A percentile compares a stretch with the other conserved stretches of the same genome.
Conservation (phyloP, 805 yeast genomes). For the Wickerhamomyces sydowiorum region DNA sequence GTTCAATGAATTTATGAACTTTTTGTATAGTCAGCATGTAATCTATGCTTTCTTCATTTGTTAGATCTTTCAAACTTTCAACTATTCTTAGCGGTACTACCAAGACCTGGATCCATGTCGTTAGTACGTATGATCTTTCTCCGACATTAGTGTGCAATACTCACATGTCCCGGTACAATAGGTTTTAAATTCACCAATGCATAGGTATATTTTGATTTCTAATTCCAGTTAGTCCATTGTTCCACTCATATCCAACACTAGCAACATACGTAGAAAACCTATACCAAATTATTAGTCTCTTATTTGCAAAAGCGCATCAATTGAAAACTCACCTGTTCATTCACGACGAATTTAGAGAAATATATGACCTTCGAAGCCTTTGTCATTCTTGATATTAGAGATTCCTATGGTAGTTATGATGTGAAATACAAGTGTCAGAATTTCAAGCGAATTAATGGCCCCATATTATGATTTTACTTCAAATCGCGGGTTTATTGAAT, state of each 20-base stretch:
- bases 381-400: not conserved
- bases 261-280: constrained; percentile 17
- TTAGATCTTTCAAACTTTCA: constrained; percentile 61
- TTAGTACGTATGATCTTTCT: not conserved
- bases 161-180: constrained; percentile 82
- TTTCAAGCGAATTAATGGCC: too few relatives aligned
- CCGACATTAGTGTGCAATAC: not conserved
- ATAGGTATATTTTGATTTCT: constrained; percentile 59
- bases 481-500: too few relatives aligned
- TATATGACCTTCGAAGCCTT: constrained; percentile 21
- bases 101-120: constrained; percentile 40
- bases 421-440: too few relatives aligned
- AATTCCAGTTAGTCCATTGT: constrained; percentile 8
- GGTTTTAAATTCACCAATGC: constrained; percentile 93
- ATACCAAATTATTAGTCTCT: constrained; percentile 2
- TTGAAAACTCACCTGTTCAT: constrained; percentile 40
- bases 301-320: not conserved
- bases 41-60: constrained; percentile 68
- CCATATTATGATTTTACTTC: too few relatives aligned
- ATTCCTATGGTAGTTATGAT: not conserved
- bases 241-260: not conserved
- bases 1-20: constrained; percentile 61
- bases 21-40: constrained; percentile 71
- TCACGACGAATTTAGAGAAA: constrained; percentile 51
- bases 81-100: constrained; percentile 78